Base-by-base conservation (phyloP, 2,329 filamentous ascomycete genomes). In the Talaromyces islandicus region DNA sequence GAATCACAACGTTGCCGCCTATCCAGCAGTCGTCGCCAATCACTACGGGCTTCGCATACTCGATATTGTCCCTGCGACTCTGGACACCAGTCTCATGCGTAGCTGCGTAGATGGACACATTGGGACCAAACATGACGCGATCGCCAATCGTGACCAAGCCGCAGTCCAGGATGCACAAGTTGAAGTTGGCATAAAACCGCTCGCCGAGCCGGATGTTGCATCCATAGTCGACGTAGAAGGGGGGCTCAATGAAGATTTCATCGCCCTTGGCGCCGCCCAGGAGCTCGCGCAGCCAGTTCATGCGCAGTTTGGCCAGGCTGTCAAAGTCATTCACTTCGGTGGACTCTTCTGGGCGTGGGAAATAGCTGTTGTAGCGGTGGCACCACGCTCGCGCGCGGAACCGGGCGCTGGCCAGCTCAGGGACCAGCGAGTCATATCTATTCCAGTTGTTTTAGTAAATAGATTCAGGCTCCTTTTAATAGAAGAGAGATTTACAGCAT, bases 201-300 rank as follows among this genome's bases (percentile, higher is more conserved):
- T 83, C 75, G 6, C 86, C 86, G 0, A 88, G 74, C 4, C 73
- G 76, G 62, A 88, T 81, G 65, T 88, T 88, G 71, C 82, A 85
- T 3, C 86, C 86, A 60, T 88, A 88, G 68, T 88, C 86, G 38
- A 87, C 76, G 56, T 75, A 77, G 54, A 88, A 75, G 0, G 85
- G 84, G 0, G 85, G 81, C 67, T 88, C 85, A 55, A 88, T 80
- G 64, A 80, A 83, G 30, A 54, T 54, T 19, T 73, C 76, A 0
- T 80, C 80, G 53, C 77, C 77, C 3, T 84, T 85, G 4, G 82
- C 71, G 9, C 70, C 70, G 30, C 80, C 78, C 4, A 88, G 68
- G 43, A 86, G 72, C 9, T 81, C 72, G 60, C 73, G 68, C 54
- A 89, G 81, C 62, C 76, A 75, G n/a, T 69, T 67, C 1, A 65